These are phyloP conservation scores for Melaleuca alternifolia DNA, from an alignment of 345 rosid species.

Conservation along the genomic window DNA sequence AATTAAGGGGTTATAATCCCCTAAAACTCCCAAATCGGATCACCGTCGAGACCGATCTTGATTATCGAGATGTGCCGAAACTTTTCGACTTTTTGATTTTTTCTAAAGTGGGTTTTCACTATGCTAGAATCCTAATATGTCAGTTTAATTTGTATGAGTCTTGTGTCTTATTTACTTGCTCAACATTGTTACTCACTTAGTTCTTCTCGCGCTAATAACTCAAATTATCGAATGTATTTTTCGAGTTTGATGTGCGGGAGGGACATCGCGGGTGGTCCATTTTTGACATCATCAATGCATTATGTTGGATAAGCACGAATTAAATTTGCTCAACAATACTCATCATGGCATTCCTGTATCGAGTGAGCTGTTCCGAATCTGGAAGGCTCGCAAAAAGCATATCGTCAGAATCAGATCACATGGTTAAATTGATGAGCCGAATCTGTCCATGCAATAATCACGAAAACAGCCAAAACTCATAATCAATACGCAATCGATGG, in stretches of 20 bases:
- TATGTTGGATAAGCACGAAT: background rate
- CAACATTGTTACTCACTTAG: background rate
- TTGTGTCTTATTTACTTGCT: background rate
- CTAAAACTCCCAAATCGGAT: background rate
- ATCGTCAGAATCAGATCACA: background rate
- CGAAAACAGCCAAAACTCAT: background rate
- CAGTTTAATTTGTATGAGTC: too few relatives aligned
- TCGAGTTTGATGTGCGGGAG: background rate
- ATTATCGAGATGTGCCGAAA: too few relatives aligned
- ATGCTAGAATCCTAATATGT: background rate
- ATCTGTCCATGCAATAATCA: background rate
- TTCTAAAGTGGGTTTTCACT: too few relatives aligned
- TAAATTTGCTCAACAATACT: background rate
- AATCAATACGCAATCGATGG: accelerated
- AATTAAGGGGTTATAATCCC: background rate
- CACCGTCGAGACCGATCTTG: accelerated
- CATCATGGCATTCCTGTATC: background rate
- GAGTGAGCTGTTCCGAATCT: background rate
- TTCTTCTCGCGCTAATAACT: background rate
- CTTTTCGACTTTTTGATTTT: accelerated
- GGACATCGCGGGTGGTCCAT: accelerated
- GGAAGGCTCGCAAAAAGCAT: background rate
- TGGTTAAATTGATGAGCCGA: background rate
- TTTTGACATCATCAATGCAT: accelerated
- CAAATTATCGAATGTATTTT: background rate